Conservation (phyloP, 2,329 filamentous ascomycete species). For the Apiospora aurea region DNA sequence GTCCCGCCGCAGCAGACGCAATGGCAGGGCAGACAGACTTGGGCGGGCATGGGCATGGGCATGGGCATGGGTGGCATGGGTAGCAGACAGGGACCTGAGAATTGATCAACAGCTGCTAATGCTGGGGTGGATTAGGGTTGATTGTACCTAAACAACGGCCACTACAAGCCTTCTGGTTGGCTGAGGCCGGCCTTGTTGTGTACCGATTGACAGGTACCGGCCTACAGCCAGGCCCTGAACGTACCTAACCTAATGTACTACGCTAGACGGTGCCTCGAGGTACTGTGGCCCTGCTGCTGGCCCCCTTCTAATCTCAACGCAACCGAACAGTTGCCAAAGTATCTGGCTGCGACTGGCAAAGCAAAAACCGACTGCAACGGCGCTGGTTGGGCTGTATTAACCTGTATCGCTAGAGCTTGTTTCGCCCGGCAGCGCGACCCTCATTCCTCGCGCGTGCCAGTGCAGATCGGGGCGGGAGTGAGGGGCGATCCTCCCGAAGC, state of each 20-base stretch:
- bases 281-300: background rate
- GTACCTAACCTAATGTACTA: background rate
- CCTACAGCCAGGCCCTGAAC: background rate
- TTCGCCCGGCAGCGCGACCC: background rate
- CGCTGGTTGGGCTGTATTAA: background rate
- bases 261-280: background rate
- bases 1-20: background rate
- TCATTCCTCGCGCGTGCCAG: background rate
- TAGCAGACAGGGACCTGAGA: too few relatives aligned
- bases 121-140: background rate
- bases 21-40: background rate
- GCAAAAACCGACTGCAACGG: background rate
- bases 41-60: background rate
- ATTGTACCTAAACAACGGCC: background rate
- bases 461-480: slow-evolving; percentile 5
- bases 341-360: background rate
- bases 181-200: background rate
- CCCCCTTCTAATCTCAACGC: background rate
- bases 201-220: slow-evolving; percentile 15
- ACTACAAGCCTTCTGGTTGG: background rate
- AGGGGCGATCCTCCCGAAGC: background rate
- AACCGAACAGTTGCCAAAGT: too few relatives aligned
- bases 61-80: background rate
- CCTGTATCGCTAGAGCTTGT: background rate
- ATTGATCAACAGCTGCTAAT: background rate